These are phyloP conservation scores for Metschnikowia continentalis DNA, from an alignment of 805 yeast species.

Conservation along the genomic window DNA sequence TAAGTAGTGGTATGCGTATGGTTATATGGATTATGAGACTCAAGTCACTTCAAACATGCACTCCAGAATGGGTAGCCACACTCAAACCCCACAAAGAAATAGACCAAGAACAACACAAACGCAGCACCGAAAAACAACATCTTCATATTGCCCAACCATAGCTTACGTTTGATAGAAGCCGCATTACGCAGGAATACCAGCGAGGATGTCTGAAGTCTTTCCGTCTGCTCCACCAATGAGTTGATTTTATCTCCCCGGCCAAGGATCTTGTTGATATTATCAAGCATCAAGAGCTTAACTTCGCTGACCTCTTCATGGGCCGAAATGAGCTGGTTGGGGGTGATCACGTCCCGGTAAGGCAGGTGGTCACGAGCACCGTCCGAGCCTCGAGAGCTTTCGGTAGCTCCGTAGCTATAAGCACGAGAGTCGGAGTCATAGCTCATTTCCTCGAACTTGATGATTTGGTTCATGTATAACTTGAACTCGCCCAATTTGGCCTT, in stretches of 20 bases:
- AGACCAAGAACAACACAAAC: conserved; percentile 28
- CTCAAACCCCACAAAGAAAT: conserved; percentile 45
- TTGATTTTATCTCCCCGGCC: conserved; percentile 76
- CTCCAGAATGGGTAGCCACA: conserved; percentile 51
- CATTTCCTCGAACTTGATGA: conserved; percentile 51
- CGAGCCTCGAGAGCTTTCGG: conserved; percentile 16
- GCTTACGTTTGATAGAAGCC: conserved; percentile 52
- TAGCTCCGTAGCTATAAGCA: conserved; percentile 33
- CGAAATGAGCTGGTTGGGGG: conserved; percentile 34
- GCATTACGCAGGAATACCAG: conserved; percentile 69
- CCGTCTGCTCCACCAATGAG: conserved; percentile 73
- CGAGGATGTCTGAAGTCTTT: conserved; percentile 62
- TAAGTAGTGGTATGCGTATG: no score
- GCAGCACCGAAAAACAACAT: conserved; percentile 29
- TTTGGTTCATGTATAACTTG: conserved; percentile 52
- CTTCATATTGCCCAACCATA: conserved; percentile 66
- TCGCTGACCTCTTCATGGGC: conserved; percentile 57
- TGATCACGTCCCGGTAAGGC: conserved; percentile 19
- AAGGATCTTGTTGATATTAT: conserved; percentile 65
- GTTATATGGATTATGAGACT: no score
- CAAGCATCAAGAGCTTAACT: conserved; percentile 65
- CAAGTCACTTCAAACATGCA: not conserved
- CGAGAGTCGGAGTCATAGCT: conserved; percentile 35
- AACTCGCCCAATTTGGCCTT: conserved; percentile 44
- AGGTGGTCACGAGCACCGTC: not conserved